Evolutionary conservation across 441 rosid species (phyloP).

Genomic region (Kokia cookei): DNA sequence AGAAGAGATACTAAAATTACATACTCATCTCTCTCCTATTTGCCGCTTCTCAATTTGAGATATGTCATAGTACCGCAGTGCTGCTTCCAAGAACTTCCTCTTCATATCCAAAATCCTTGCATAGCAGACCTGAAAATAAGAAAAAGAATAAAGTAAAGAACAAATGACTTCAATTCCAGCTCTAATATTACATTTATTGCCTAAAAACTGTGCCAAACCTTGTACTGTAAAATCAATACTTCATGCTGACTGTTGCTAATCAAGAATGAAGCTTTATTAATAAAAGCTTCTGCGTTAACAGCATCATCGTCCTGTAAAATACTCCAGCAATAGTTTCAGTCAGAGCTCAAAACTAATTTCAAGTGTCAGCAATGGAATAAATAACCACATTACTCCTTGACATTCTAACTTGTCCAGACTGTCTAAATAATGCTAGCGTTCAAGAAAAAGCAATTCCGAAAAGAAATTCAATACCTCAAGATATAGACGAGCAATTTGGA

Average conservation of each 20-base stretch:
- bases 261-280: constrained; percentile 95
- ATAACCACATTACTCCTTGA: not conserved
- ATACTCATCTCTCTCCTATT: constrained; percentile 95
- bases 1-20: constrained; percentile 20
- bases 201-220: constrained; percentile 38
- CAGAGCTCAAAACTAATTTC: not conserved
- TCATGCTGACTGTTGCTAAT: constrained; percentile 97
- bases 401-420: not conserved
- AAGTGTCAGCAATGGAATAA: not conserved
- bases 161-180: constrained; percentile 2
- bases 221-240: constrained; percentile 84
- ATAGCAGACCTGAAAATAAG: constrained; percentile 71
- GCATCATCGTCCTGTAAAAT: constrained; percentile 90
- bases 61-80: constrained; percentile 87
- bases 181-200: not conserved
- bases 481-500: constrained; percentile 95
- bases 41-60: constrained; percentile 96
- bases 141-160: constrained; percentile 6
- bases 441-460: not conserved
- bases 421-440: not conserved
- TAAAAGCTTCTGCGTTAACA: constrained; percentile 92
- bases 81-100: constrained; percentile 97
- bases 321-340: not conserved
- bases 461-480: constrained; percentile 62
- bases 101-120: constrained; percentile 97